Base-by-base conservation (phyloP, 805 yeast species). In the Hanseniaspora clermontiae region DNA sequence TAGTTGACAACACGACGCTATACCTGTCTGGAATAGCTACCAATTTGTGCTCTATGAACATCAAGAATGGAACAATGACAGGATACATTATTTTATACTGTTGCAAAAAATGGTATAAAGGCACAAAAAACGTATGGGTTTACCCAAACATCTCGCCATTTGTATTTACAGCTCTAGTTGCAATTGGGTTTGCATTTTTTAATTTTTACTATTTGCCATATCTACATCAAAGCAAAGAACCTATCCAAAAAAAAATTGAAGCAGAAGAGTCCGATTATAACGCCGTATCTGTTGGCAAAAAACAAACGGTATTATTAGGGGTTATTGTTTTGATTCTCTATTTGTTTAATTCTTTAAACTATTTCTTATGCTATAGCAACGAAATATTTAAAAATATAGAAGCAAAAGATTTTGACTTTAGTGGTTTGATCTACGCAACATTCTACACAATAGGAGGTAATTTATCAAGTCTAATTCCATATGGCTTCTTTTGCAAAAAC, bases 81-180 rank as follows among this genome's bases (percentile, higher is more conserved):
- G 51, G 51, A 15, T 36, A 37, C 20, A 48, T 48, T 9, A 34
- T 48, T 20, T 20, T 48, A 15, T 48, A 48, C 20, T 48, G 51
- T 15, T 48, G 51, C 32, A 48, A 48, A 48, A 48, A 48, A 24
- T 48, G 51, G 51, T 48, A 48, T 24, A 37, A 36, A 34, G 34
- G 42, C 3, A 48, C 51, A 14, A 14, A 24, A 6, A 48, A 48
- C 14, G 51, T 48, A 6, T 48, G 51, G 51, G 31, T 48, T 20
- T 48, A 36, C 20, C 51, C 42, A 24, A 37, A 37, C 32, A 48
- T 36, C 2, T 32, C 40, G 1, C 27, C 51, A 14, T 48, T 48
- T 36, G 42, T 48, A 3, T 48, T 34, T 37, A 31, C 42, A 36
- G 24, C 34, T 2, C 1, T 48, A 5, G 20, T n/a, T 20, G 20